Evolutionary conservation across 1,139 yeast genomes (phyloP).

Genomic region (Waltiozyma sp.): DNA sequence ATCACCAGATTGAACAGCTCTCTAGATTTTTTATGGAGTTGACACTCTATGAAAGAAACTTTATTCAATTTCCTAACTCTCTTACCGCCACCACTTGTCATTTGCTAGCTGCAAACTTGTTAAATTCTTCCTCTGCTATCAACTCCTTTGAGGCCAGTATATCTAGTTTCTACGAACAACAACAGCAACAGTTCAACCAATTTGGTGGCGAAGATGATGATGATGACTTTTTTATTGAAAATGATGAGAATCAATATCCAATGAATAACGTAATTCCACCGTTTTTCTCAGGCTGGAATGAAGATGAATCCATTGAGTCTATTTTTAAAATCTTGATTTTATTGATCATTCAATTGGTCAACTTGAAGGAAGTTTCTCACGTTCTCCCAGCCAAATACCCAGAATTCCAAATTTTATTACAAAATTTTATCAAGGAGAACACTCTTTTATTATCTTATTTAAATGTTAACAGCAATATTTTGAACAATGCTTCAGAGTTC

Average conservation of each 20-base stretch:
- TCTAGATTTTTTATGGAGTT: conserved; percentile 67
- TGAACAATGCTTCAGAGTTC: neutral
- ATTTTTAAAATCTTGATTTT: conserved; percentile 35
- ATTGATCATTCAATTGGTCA: conserved; percentile 27
- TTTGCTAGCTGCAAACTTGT: conserved; percentile 60
- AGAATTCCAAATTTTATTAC: neutral
- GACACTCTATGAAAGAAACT: conserved; percentile 60
- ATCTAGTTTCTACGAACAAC: conserved; percentile 3
- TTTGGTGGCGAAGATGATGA: conserved; percentile 12
- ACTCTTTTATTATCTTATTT: neutral
- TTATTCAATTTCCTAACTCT: conserved; percentile 51
- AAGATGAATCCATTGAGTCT: conserved; percentile 26
- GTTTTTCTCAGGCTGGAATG: conserved; percentile 41
- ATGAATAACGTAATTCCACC: conserved; percentile 28
- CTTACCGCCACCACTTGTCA: conserved; percentile 61
- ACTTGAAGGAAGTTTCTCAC: neutral
- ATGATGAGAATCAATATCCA: conserved; percentile 30
- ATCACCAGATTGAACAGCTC: conserved; percentile 17
- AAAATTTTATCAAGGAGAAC: neutral
- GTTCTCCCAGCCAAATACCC: conserved; percentile 28
- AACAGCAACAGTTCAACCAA: conserved; percentile 1
- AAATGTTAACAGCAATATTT: neutral
- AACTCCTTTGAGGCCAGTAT: conserved; percentile 18
- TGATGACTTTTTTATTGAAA: conserved; percentile 16
- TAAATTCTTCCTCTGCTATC: conserved; percentile 26